Evolutionary conservation across 345 rosid genomes (phyloP), one percentile per base, ranked within the genome.

Genomic region (Boechera divaricarpa): DNA sequence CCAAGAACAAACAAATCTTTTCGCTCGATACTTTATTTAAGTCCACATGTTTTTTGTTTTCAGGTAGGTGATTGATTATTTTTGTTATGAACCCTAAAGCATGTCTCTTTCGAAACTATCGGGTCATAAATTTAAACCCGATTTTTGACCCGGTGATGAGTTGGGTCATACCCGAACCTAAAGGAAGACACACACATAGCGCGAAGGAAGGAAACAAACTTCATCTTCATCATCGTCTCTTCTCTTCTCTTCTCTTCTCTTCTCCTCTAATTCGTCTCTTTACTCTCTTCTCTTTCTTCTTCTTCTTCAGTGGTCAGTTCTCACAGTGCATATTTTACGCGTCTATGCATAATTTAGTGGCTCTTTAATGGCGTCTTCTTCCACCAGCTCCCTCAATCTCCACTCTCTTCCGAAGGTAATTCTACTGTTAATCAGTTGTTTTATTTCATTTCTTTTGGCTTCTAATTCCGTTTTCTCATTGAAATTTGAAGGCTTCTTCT

Each of bases 351-450:
- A 56, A 36, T 74, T 84, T 60, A 81, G 45, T 38, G 10, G 32
- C n/a, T 60, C 13, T 49, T 69, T 39, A 21, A 93, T 93, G 95
- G 87, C 80, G 75, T 87, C 87, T 47, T 55, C 87, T 75, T 82
- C 88, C 42, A 73, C 87, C 24, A 72, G 80, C 65, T 60, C 81
- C 26, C 77, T 85, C 64, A 82, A 84, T 56, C 82, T 85, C 70
- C 77, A 59, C 82, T 85, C 80, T 55, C 87, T 71, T 69, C 84
- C 90, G 0, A 86, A 85, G 86, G 92, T 85, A 77, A 36, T 33
- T 53, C 70, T 32, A 29, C 55, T 42, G 6, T 12, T 31, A 24
- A 21, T 64, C 52, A 35, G 6, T 33, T 51, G 55, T 51, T 3
- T 36, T 7, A 0, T 21, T 54, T 16, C 45, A 69, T 21, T 4